A percentile compares a stretch with the other conserved stretches of the same genome.
phyloP scores from a whole-genome alignment of 164 flowering plant genomes.

The Annona squamosa region DNA sequence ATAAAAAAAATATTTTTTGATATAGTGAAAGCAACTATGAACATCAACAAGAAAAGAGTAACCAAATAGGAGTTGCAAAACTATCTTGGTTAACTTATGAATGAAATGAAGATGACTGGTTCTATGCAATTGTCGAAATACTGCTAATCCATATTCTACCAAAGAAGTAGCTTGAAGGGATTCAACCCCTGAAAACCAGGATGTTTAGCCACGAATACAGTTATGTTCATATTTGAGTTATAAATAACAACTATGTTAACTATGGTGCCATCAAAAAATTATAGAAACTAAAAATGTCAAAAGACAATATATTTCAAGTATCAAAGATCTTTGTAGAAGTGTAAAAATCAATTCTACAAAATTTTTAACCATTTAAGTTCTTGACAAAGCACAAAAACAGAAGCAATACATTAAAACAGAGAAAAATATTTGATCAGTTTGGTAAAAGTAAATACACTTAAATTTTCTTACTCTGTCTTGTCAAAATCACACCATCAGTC shows the following conservation, averaged over 20 bases:
- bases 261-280: background rate
- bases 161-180: background rate
- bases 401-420: background rate
- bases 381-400: background rate
- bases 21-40: too few species aligned
- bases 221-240: background rate
- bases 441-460: background rate
- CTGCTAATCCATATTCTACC: background rate
- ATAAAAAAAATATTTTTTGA: too few species aligned
- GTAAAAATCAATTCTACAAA: too few species aligned
- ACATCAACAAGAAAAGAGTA: too few species aligned
- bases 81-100: too few species aligned
- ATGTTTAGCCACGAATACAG: background rate
- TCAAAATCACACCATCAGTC: slow-evolving; percentile 77
- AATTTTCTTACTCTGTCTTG: slow-evolving; percentile 65
- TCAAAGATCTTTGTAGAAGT: too few species aligned
- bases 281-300: background rate
- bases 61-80: too few species aligned
- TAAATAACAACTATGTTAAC: too few species aligned
- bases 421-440: background rate
- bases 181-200: background rate
- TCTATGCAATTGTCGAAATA: too few species aligned
- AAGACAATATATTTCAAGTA: too few species aligned
- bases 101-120: too few species aligned
- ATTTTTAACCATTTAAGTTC: background rate